phyloP scores from a whole-genome alignment of 805 yeast species.

The Ogataea naganishii region DNA sequence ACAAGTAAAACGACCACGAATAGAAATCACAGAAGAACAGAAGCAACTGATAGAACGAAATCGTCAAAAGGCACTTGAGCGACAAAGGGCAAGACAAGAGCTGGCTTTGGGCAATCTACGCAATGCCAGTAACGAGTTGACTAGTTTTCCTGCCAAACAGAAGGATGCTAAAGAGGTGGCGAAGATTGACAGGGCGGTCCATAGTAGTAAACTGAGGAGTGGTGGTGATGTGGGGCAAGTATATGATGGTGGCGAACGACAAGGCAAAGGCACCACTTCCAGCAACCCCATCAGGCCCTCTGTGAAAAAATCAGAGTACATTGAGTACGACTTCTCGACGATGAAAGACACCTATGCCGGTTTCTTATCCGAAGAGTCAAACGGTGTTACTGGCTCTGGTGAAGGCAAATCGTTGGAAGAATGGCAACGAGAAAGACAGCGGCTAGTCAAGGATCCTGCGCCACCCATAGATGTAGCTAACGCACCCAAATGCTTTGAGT shows the following conservation, averaged over 20 bases:
- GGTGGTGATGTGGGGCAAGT: slow-evolving; percentile 1
- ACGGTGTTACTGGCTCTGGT: slow-evolving; percentile 16
- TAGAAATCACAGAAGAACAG: slow-evolving; percentile 39
- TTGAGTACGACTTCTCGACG: slow-evolving; percentile 83
- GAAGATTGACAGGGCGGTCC: background rate
- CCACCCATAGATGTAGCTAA: slow-evolving; percentile 65
- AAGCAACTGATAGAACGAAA: slow-evolving; percentile 40
- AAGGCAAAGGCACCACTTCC: slow-evolving; percentile 18
- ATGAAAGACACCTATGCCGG: slow-evolving; percentile 90
- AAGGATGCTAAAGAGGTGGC: slow-evolving; percentile 1
- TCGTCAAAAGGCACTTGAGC: slow-evolving; percentile 42
- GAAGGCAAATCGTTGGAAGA: slow-evolving; percentile 38
- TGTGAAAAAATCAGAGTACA: slow-evolving; percentile 56
- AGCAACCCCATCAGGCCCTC: slow-evolving; percentile 30
- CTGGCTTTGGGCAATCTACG: slow-evolving; percentile 7
- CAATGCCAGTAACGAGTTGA: slow-evolving; percentile 13
- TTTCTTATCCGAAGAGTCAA: slow-evolving; percentile 40
- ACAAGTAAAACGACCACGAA: slow-evolving; percentile 8
- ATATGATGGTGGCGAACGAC: slow-evolving; percentile 6
- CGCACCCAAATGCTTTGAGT: slow-evolving; percentile 81
- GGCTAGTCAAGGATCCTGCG: slow-evolving; percentile 42
- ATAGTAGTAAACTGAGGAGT: slow-evolving; percentile 5
- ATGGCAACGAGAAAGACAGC: slow-evolving; percentile 44
- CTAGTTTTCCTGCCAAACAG: slow-evolving; percentile 4
- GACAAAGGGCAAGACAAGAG: slow-evolving; percentile 10